phyloP scores from a whole-genome alignment of 768 basidiomycete species.

The Candolleomyces eurysporus region DNA sequence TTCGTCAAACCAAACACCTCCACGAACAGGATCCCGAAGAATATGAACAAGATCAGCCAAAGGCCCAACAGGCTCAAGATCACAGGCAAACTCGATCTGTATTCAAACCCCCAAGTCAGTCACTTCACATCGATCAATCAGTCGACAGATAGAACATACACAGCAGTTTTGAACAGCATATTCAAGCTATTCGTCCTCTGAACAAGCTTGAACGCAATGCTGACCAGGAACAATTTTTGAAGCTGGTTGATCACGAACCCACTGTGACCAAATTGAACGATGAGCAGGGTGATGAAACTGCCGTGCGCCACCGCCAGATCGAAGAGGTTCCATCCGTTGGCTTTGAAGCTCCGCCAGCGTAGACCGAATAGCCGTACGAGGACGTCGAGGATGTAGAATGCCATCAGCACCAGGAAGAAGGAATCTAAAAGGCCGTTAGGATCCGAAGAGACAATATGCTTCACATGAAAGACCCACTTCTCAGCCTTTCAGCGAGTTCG shows the following conservation, averaged over 20 bases:
- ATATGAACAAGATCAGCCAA: constrained; percentile 89
- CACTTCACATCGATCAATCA: constrained; percentile 18
- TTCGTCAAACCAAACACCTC: constrained; percentile 93
- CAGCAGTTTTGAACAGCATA: constrained; percentile 93
- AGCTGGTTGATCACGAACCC: constrained; percentile 61
- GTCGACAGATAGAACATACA: constrained; percentile 51
- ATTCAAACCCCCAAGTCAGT: constrained; percentile 11
- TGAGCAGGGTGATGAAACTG: constrained; percentile 78
- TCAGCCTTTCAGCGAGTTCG: constrained; percentile 47
- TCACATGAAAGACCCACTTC: constrained; percentile 45
- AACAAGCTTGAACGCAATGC: constrained; percentile 92
- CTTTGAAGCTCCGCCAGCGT: constrained; percentile 79
- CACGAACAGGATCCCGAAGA: constrained; percentile 84
- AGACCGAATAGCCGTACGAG: constrained; percentile 77
- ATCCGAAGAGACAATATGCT: neutral
- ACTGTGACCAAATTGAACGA: constrained; percentile 54
- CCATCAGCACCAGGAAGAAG: constrained; percentile 72
- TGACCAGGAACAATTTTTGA: constrained; percentile 89
- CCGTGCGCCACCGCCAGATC: constrained; percentile 80
- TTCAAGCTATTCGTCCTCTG: constrained; percentile 86
- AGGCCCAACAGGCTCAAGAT: constrained; percentile 82
- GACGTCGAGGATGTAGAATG: constrained; percentile 76
- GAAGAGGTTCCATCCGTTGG: constrained; percentile 94
- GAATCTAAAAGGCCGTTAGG: constrained; percentile 44
- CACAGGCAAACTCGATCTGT: constrained; percentile 80